These are phyloP conservation scores for Saccharomycopsis fibuligera DNA, from an alignment of 805 yeast genomes.

Conservation along the genomic window DNA sequence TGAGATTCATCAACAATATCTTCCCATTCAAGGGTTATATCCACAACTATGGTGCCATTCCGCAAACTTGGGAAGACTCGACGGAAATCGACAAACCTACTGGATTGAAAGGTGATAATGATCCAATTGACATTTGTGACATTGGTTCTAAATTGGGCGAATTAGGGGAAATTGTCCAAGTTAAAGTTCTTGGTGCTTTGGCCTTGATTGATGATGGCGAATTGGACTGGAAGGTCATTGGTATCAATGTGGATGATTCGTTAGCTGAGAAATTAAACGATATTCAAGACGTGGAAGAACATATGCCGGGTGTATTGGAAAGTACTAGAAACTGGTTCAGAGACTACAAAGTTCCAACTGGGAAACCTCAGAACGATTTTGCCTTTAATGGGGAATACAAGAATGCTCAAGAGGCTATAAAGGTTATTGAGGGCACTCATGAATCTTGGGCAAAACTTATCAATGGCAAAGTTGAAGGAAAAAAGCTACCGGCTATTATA, in stretches of 20 bases:
- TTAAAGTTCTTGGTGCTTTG: constrained; percentile 67
- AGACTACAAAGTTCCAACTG: constrained; percentile 77
- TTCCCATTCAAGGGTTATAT: constrained; percentile 83
- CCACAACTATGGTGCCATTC: constrained; percentile 83
- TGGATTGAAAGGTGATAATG: constrained; percentile 74
- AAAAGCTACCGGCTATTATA: constrained; percentile 18
- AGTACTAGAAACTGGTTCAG: constrained; percentile 76
- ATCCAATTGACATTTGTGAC: constrained; percentile 92
- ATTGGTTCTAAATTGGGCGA: constrained; percentile 56
- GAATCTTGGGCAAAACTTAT: constrained; percentile 61
- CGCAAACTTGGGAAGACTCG: constrained; percentile 99
- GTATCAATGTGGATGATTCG: constrained; percentile 61
- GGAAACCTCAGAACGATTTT: constrained; percentile 68
- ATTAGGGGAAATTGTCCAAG: constrained; percentile 61
- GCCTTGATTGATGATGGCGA: constrained; percentile 91
- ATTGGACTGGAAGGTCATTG: constrained; percentile 89
- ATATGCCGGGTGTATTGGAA: constrained; percentile 65
- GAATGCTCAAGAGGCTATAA: constrained; percentile 51
- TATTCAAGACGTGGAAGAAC: constrained; percentile 58
- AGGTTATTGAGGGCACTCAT: constrained; percentile 56
- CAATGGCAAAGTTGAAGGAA: constrained; percentile 28
- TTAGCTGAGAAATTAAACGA: constrained; percentile 52
- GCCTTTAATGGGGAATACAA: constrained; percentile 67
- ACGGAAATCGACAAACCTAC: constrained; percentile 36
- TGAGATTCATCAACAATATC: constrained; percentile 69